These are phyloP conservation scores for Dactylonectria macrodidyma DNA, from an alignment of 2,329 filamentous ascomycete species.

Conservation along the genomic window DNA sequence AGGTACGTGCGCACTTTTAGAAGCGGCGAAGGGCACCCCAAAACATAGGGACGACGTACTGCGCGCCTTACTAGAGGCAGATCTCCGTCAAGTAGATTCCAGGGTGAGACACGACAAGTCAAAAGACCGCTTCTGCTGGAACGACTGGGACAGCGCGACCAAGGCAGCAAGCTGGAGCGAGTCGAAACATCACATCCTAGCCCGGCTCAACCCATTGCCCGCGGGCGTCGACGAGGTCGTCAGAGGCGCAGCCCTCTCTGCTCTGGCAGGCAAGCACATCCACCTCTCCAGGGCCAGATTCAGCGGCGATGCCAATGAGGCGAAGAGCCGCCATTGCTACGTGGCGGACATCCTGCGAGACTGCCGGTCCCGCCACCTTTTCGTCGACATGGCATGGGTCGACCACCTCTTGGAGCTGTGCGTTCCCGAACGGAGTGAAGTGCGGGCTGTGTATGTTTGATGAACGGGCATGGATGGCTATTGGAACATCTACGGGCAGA, in stretches of 20 bases:
- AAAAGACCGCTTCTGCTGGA: background rate
- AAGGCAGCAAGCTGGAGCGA: background rate
- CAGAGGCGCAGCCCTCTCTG: background rate
- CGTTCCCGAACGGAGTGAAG: background rate
- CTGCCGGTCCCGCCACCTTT: background rate
- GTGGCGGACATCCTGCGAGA: constrained; percentile 9
- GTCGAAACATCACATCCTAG: background rate
- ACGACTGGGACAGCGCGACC: background rate
- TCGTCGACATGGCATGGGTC: background rate
- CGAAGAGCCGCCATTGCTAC: background rate
- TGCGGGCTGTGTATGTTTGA: too few relatives aligned
- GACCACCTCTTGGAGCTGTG: constrained; percentile 9
- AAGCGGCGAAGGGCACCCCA: background rate
- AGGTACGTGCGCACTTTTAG: constrained; percentile 1
- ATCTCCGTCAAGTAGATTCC: background rate
- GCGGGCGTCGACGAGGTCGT: background rate
- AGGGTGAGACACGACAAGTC: background rate
- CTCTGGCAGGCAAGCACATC: constrained; percentile 4
- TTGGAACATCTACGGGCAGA: too few relatives aligned
- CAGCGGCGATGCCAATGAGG: background rate
- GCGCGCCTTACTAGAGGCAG: background rate
- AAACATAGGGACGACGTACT: background rate
- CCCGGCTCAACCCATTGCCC: too few relatives aligned
- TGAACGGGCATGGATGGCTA: too few relatives aligned
- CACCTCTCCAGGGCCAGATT: background rate